Evolutionary conservation across 805 yeast species (phyloP).

Genomic region (Osmozyma mogii): DNA sequence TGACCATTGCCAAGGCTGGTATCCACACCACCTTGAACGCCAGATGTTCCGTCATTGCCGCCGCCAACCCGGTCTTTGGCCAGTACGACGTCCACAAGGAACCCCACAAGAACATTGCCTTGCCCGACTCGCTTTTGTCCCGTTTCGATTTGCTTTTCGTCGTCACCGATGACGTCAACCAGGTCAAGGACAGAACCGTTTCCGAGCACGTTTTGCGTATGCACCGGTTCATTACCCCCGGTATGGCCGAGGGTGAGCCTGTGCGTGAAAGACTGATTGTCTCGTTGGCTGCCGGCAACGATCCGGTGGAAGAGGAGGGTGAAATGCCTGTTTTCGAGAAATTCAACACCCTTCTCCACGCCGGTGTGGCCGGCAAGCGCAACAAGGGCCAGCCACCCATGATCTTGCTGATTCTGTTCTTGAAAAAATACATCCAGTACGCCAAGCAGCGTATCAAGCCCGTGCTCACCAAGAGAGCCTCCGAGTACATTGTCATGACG

Average conservation of each 20-base stretch:
- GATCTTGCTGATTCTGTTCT: slow-evolving; percentile 65
- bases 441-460: slow-evolving; percentile 87
- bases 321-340: slow-evolving; percentile 74
- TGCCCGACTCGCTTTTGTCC: slow-evolving; percentile 92
- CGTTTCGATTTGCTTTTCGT: slow-evolving; percentile 95
- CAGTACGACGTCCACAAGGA: slow-evolving; percentile 94
- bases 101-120: slow-evolving; percentile 92
- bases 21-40: slow-evolving; percentile 95
- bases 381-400: slow-evolving; percentile 20
- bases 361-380: slow-evolving; percentile 46
- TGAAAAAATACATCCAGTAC: slow-evolving; percentile 88
- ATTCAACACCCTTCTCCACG: slow-evolving; percentile 73
- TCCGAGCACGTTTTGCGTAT: slow-evolving; percentile 93
- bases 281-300: slow-evolving; percentile 76
- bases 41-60: slow-evolving; percentile 93
- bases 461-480: slow-evolving; percentile 65
- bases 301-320: slow-evolving; percentile 36
- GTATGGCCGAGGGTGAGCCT: slow-evolving; percentile 89
- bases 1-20: slow-evolving; percentile 96
- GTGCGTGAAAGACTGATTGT: slow-evolving; percentile 68
- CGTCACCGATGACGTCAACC: slow-evolving; percentile 91
- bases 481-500: slow-evolving; percentile 69
- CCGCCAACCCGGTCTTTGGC: slow-evolving; percentile 96
- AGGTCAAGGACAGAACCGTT: slow-evolving; percentile 73
- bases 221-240: slow-evolving; percentile 84